These are phyloP conservation scores for Boletus tylopilopsis DNA, from an alignment of 768 basidiomycete species.

Conservation along the genomic window DNA sequence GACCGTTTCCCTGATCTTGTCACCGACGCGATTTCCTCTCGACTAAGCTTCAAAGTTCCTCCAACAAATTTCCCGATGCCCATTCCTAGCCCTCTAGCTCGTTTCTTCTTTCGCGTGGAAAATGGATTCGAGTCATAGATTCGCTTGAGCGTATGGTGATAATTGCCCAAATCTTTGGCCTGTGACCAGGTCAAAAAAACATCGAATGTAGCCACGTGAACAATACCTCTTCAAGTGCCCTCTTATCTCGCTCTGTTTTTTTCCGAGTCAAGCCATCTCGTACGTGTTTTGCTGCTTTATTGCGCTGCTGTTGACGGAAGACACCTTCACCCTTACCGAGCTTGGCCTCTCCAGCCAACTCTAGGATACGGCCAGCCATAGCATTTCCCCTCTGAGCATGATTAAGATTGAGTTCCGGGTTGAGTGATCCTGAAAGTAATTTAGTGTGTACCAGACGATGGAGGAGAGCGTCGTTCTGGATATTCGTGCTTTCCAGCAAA, in stretches of 20 bases:
- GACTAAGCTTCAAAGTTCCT: constrained; percentile 64
- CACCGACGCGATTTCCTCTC: constrained; percentile 50
- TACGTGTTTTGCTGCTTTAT: constrained; percentile 67
- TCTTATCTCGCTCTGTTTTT: constrained; percentile 50
- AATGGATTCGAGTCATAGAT: constrained; percentile 45
- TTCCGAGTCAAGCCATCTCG: constrained; percentile 67
- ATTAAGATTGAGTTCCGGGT: constrained; percentile 55
- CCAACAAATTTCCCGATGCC: constrained; percentile 74
- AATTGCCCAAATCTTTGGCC: constrained; percentile 85
- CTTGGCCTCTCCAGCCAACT: constrained; percentile 62
- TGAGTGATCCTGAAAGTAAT: constrained; percentile 69
- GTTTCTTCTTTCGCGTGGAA: constrained; percentile 34
- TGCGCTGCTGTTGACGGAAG: constrained; percentile 60
- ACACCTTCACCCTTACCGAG: constrained; percentile 70
- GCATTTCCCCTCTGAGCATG: constrained; percentile 72
- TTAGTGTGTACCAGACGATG: constrained; percentile 80
- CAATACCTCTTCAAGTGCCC: constrained; percentile 65
- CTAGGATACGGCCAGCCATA: constrained; percentile 71
- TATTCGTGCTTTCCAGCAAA: constrained; percentile 51
- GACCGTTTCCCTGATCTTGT: constrained; percentile 20
- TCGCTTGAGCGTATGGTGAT: constrained; percentile 74
- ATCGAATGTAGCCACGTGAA: not conserved
- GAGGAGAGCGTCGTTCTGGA: constrained; percentile 73
- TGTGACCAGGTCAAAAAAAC: constrained; percentile 27
- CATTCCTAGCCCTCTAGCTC: constrained; percentile 68